A percentile compares a stretch with the other conserved stretches of the same genome.
phyloP scores from a whole-genome alignment of 106 monocot genomes.

The Dioscorea alata region DNA sequence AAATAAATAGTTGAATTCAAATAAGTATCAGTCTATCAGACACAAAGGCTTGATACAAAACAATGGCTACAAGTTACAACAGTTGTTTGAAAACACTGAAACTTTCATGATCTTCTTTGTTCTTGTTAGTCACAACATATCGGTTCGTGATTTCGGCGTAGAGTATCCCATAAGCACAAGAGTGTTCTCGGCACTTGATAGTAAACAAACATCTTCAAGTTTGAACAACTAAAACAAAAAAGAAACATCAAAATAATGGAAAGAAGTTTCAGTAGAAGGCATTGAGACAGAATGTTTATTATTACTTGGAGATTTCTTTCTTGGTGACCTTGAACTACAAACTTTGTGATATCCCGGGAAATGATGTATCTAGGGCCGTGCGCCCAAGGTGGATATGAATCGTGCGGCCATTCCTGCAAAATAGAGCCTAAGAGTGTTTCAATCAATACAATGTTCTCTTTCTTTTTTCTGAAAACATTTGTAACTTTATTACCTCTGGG shows the following conservation, averaged over 20 bases:
- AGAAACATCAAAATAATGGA: neutral
- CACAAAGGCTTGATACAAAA: too few relatives aligned
- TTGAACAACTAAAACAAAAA: slow-evolving; percentile 65
- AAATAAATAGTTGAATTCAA: too few relatives aligned
- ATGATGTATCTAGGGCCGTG: slow-evolving; percentile 96
- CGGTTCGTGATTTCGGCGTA: slow-evolving; percentile 39
- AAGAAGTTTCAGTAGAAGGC: neutral
- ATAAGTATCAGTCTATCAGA: too few relatives aligned
- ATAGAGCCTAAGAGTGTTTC: neutral
- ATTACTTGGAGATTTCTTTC: slow-evolving; percentile 67
- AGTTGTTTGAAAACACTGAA: too few relatives aligned
- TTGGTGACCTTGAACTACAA: slow-evolving; percentile 70
- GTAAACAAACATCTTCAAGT: slow-evolving; percentile 92
- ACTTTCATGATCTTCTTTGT: too few relatives aligned
- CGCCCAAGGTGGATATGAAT: slow-evolving; percentile 90
- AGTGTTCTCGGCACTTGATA: slow-evolving; percentile 78
- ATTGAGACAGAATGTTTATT: neutral
- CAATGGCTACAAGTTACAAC: too few relatives aligned
- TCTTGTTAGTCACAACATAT: slow-evolving; percentile 62
- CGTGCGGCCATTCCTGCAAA: slow-evolving; percentile 81
- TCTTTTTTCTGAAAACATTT: neutral
- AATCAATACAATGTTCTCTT: neutral
- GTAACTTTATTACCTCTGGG: slow-evolving; percentile 39
- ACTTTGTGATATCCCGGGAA: slow-evolving; percentile 83
- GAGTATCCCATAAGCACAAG: slow-evolving; percentile 85